Evolutionary conservation across 257 asterid genomes (phyloP).

Genomic region (Solanum tacnaense): DNA sequence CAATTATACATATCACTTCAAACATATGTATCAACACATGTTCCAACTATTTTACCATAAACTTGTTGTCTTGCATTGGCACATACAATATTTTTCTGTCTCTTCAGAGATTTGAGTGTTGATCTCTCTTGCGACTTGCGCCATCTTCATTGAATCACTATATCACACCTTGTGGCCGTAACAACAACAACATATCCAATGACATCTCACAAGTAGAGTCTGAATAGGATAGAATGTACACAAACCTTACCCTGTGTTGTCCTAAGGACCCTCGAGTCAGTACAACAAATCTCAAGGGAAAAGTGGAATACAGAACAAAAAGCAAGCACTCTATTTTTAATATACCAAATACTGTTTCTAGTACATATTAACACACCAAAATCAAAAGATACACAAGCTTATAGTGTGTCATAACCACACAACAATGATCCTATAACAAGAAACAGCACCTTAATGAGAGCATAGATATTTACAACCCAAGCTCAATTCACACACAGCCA

Average conservation of each 20-base stretch:
- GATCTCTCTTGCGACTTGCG: not conserved
- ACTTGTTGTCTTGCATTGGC: not conserved
- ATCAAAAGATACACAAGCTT: not conserved
- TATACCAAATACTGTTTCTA: not conserved
- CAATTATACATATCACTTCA: not conserved
- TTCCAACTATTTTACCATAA: not conserved
- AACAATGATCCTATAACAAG: slow-evolving; percentile 13
- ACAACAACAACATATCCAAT: not conserved
- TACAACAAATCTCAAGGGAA: not conserved
- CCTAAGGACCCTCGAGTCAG: not conserved
- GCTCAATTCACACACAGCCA: slow-evolving; percentile 17
- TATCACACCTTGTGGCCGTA: not conserved
- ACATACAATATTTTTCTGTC: not conserved
- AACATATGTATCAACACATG: not conserved
- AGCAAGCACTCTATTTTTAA: not conserved
- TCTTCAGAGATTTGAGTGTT: not conserved
- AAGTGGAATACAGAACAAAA: not conserved
- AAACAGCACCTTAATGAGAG: slow-evolving; percentile 9
- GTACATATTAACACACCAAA: not conserved
- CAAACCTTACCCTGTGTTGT: not conserved
- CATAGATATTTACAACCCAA: slow-evolving; percentile 42
- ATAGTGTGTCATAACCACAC: not conserved
- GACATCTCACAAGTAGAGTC: not conserved
- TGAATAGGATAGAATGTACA: not conserved
- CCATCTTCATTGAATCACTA: not conserved